Evolutionary conservation across 164 flowering plant genomes (phyloP).

Genomic region (Nymphaea colorata): DNA sequence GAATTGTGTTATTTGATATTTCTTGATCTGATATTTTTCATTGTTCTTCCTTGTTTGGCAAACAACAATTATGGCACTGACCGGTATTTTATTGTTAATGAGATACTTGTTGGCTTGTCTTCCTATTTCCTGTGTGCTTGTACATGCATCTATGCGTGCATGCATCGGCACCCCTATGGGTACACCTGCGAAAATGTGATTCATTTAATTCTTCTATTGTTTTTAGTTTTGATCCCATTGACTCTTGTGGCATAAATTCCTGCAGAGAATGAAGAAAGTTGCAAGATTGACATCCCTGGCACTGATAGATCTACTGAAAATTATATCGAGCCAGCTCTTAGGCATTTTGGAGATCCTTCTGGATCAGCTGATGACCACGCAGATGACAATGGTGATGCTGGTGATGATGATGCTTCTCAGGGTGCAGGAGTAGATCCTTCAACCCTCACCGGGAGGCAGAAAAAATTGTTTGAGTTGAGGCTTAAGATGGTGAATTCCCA

Average conservation of each 20-base stretch:
- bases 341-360: neutral
- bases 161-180: no score
- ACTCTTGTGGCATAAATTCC: neutral
- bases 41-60: no score
- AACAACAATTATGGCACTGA: no score
- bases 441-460: conserved; percentile 69
- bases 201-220: no score
- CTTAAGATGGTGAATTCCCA: conserved; percentile 63
- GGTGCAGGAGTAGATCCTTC: conserved; percentile 23
- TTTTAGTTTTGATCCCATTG: no score
- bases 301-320: neutral
- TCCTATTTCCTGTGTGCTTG: no score
- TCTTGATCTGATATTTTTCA: no score
- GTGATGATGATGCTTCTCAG: conserved; percentile 21
- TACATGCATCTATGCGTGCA: no score
- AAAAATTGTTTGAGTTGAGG: conserved; percentile 64
- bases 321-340: neutral
- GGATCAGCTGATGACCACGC: conserved; percentile 6
- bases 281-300: neutral
- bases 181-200: no score
- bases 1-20: no score
- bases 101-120: no score
- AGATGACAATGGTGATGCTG: conserved; percentile 10
- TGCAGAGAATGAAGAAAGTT: neutral
- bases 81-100: no score